Base-by-base conservation (phyloP, 2,329 filamentous ascomycete species). In the Corynespora cassiicola region DNA sequence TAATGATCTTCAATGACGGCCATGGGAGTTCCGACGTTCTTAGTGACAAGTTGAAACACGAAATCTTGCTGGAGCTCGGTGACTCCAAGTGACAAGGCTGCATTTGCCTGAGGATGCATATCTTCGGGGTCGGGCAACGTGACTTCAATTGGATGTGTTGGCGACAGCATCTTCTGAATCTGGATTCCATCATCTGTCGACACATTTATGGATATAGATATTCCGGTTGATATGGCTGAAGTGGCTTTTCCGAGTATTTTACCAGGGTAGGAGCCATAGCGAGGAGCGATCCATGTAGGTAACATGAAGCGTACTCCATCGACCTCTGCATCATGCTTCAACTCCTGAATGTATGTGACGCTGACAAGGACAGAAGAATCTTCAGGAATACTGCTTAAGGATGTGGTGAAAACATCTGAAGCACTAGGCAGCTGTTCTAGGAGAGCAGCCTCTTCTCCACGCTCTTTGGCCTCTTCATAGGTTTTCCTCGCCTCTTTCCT, bases 231-330 rank as follows among this genome's bases (percentile, higher is more conserved):
- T 28, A 48, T 39, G 21, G 52, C 50, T 16, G 29, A 36, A 31
- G 29, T 22, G 15, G 51, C 51, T 16, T 17, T 36, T 28, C 31
- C 33, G 27, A 42, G 28, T 6, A 50, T 16, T 10, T 42, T 15
- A 23, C 39, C 46, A 26, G 71, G 71, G 3, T 72, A 72, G 2
- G 37, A 28, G 8, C 81, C 81, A 58, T 87, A 88, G 15, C 84
- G 76, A 2, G 85, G 85, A 0, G 82, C 81, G 34, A 89, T 82
- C 17, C 58, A 66, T 0, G 79, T 85, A 0, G 85, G 86, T 2
- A 89, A 76, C 3, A 79, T 87, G 54, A 85, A 84, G 6, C 84
- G 77, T 15, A 86, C 67, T 5, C 83, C 83, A 54, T 88, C 82
- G 4, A 78, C 72, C 45, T 83, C 79, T 9, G 80, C 77, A 57